A percentile compares a stretch with the other conserved stretches of the same genome.
phyloP scores from a whole-genome alignment of 495 filamentous ascomycete genomes.

The Apodospora peruviana region DNA sequence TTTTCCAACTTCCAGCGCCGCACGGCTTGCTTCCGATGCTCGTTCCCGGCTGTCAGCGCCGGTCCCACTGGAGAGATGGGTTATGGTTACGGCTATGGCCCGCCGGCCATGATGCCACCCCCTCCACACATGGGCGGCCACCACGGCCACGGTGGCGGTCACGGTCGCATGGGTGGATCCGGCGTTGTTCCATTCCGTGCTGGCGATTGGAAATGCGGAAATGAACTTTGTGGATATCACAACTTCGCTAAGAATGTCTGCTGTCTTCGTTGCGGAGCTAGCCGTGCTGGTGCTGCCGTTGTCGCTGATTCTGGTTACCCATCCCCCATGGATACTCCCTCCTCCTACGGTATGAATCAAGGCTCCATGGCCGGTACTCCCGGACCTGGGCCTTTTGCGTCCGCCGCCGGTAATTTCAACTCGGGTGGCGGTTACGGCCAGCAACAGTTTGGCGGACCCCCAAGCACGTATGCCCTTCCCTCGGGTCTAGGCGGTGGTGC shows the following conservation, averaged over 20 bases:
- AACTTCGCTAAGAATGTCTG: slow-evolving; percentile 99
- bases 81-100: slow-evolving; percentile 66
- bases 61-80: slow-evolving; percentile 69
- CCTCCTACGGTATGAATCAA: slow-evolving; percentile 69
- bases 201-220: slow-evolving; percentile 98
- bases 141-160: slow-evolving; percentile 69
- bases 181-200: slow-evolving; percentile 95
- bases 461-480: slow-evolving; percentile 84
- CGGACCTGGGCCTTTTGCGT: slow-evolving; percentile 74
- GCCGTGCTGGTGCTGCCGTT: slow-evolving; percentile 85
- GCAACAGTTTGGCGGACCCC: slow-evolving; percentile 82
- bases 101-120: slow-evolving; percentile 72
- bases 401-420: slow-evolving; percentile 60
- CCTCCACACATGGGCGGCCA: slow-evolving; percentile 75
- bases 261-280: slow-evolving; percentile 92
- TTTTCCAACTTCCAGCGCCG: slow-evolving; percentile 96
- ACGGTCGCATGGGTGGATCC: slow-evolving; percentile 64
- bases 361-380: slow-evolving; percentile 81
- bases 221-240: slow-evolving; percentile 96
- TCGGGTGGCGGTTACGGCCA: slow-evolving; percentile 75
- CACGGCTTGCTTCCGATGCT: slow-evolving; percentile 97
- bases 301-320: slow-evolving; percentile 91
- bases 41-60: slow-evolving; percentile 84
- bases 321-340: slow-evolving; percentile 81
- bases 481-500: slow-evolving; percentile 79